These are phyloP conservation scores for Allantophomopsis lycopodina DNA, from an alignment of 2,329 filamentous ascomycete genomes.

Conservation along the genomic window DNA sequence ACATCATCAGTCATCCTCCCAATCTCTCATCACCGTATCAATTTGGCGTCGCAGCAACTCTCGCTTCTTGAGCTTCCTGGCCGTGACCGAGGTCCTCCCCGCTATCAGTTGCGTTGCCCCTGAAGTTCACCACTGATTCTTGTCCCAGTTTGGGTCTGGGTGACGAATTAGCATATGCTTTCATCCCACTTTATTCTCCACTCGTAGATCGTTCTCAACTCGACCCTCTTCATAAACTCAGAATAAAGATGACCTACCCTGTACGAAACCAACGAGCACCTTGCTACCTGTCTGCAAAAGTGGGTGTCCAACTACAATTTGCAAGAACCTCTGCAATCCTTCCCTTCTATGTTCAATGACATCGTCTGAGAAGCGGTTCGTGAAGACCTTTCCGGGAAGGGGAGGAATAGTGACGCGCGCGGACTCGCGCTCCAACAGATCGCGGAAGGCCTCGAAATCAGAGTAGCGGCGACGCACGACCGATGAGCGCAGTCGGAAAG, in stretches of 20 bases:
- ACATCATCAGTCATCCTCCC: too few species aligned
- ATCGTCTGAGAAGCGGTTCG: slow-evolving; percentile 94
- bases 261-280: slow-evolving; percentile 89
- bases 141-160: slow-evolving; percentile 76
- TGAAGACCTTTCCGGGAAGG: slow-evolving; percentile 92
- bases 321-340: slow-evolving; percentile 86
- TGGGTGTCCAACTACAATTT: slow-evolving; percentile 95
- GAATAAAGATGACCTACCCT: slow-evolving; percentile 45
- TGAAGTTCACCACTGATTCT: slow-evolving; percentile 63
- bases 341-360: slow-evolving; percentile 91
- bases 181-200: neutral
- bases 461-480: slow-evolving; percentile 88
- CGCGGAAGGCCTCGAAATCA: slow-evolving; percentile 97
- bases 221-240: neutral
- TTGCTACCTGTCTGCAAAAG: slow-evolving; percentile 95
- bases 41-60: too few species aligned
- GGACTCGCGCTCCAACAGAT: slow-evolving; percentile 91
- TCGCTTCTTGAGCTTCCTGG: too few species aligned
- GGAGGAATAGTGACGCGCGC: slow-evolving; percentile 93
- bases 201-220: neutral
- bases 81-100: too few species aligned
- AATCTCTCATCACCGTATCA: too few species aligned
- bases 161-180: slow-evolving; percentile 7
- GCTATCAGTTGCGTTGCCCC: too few species aligned
- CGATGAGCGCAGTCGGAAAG: slow-evolving; percentile 88